These are phyloP conservation scores for Xylaria sp. DNA, from an alignment of 2,329 filamentous ascomycete species.

Conservation along the genomic window DNA sequence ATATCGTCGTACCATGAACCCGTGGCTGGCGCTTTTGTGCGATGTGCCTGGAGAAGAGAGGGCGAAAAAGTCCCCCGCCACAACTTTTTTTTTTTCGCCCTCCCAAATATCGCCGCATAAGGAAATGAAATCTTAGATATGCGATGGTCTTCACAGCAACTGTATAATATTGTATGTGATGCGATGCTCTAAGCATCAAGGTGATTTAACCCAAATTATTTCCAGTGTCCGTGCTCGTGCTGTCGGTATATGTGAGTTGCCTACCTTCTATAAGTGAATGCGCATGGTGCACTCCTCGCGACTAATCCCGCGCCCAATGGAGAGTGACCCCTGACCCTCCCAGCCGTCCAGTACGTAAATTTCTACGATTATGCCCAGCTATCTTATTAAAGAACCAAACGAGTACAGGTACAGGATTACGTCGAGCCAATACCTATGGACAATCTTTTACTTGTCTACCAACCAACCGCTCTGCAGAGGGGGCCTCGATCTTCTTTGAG, in stretches of 20 bases:
- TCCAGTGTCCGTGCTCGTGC: neutral
- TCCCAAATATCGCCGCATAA: neutral
- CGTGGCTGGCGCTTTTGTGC: slow-evolving; percentile 8
- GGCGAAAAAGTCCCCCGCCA: slow-evolving; percentile 4
- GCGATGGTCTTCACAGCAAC: slow-evolving; percentile 1
- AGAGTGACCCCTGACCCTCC: slow-evolving; percentile 8
- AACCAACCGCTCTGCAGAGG: neutral
- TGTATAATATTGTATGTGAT: neutral
- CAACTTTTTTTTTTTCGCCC: neutral
- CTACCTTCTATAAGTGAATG: neutral
- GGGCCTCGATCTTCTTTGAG: neutral
- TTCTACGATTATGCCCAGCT: neutral
- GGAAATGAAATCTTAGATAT: neutral
- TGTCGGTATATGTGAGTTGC: slow-evolving; percentile 10
- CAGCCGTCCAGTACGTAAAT: neutral
- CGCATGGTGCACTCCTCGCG: no score
- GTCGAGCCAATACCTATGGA: neutral
- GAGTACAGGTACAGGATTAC: neutral
- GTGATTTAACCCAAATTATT: neutral
- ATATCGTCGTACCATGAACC: slow-evolving; percentile 17
- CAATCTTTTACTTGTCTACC: neutral
- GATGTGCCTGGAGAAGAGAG: neutral
- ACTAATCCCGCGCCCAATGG: no score
- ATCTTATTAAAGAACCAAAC: neutral
- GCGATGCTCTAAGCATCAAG: neutral